Base-by-base conservation (phyloP, 2,329 filamentous ascomycete species). In the Stagonosporopsis cucurbitacearum region DNA sequence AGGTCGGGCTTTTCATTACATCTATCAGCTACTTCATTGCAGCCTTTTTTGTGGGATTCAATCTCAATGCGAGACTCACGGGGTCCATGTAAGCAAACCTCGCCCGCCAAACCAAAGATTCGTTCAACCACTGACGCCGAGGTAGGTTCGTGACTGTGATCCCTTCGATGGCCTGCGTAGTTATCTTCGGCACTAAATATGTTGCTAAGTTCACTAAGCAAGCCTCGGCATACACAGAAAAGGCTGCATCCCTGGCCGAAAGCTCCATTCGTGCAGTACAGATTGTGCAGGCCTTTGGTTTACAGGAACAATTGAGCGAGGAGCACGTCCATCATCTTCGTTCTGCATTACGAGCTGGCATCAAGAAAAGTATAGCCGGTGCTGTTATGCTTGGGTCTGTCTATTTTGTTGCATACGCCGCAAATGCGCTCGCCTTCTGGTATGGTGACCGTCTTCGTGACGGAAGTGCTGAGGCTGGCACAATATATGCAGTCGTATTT, bases 401-500 rank as follows among this genome's bases (percentile, higher is more conserved):
- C 15, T 80, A 78, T 54, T 80, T 80, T 58, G 71, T 78, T 15
- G 77, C 77, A 2, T 81, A 79, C 55, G 71, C 77, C 20, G 75
- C 78, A 2, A 80, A 81, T 51, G 78, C 73, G 6, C 64, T 81
- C 30, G 79, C 79, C 0, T 81, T 80, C 46, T 81, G 75, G 68
- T 72, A 80, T 20, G 79, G 79, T 9, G 64, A 73, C 43, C 67
- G 61, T 22, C 49, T 73, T 32, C 64, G 70, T 17, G 23, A 63
- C 22, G 65, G 61, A 15, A 66, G 63, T 53, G 67, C 66, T 2
- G 70, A 73, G 55, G 81, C 81, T 23, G 81, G 82, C 30, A 83
- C 81, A 1, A 78, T 86, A 15, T 88, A 88, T 62, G 86, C 85
- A 0, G 86, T 88, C 26, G 84, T 88, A 12, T 86, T 88, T 49